Evolutionary conservation across 164 flowering plant species (phyloP).

Genomic region (Magnolia kwangsiensis): DNA sequence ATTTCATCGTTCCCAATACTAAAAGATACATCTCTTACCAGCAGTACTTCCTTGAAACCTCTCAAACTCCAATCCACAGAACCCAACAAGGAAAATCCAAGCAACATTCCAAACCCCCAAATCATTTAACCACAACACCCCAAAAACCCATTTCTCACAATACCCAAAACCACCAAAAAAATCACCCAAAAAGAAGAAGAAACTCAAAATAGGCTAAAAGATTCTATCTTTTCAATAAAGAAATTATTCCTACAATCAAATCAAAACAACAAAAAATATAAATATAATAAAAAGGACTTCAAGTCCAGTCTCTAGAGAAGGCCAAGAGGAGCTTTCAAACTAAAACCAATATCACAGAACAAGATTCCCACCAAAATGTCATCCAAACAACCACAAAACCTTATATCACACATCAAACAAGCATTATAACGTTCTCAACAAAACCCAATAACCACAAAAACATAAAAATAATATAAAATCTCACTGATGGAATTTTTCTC

Average conservation of each 20-base stretch:
- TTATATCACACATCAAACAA: too few relatives aligned
- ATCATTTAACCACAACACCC: neutral
- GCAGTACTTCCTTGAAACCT: neutral
- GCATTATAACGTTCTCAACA: too few relatives aligned
- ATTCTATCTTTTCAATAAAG: neutral
- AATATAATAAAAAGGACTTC: neutral
- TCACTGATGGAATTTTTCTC: too few relatives aligned
- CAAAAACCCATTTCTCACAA: neutral
- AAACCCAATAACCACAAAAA: too few relatives aligned
- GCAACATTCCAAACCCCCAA: neutral
- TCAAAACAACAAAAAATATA: neutral
- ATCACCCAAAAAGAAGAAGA: neutral
- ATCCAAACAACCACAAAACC: too few relatives aligned
- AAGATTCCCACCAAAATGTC: too few relatives aligned
- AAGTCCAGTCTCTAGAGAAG: neutral
- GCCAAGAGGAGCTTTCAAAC: neutral
- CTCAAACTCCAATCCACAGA: neutral
- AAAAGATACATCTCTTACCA: neutral
- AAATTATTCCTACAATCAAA: neutral
- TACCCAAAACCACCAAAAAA: neutral
- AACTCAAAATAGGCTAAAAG: neutral
- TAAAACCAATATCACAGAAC: too few relatives aligned
- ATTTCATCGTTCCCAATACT: neutral
- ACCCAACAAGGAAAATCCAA: neutral
- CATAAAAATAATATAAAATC: too few relatives aligned